phyloP scores from a whole-genome alignment of 192 early-diverging fungal species.

The Chytriomyces sp. region DNA sequence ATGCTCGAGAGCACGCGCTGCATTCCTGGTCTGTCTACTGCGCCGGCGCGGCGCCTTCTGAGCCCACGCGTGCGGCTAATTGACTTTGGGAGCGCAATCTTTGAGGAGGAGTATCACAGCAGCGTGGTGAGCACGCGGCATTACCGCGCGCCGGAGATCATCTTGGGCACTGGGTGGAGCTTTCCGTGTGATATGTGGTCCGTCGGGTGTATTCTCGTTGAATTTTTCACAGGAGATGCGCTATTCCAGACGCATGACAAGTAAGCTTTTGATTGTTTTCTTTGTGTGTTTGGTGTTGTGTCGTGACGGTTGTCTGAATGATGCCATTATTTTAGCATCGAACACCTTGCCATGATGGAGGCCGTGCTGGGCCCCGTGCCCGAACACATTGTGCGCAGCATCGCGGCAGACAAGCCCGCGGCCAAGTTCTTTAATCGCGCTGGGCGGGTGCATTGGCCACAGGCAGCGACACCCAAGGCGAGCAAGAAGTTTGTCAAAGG shows the following conservation, averaged over 20 bases:
- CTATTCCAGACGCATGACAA: conserved; percentile 98
- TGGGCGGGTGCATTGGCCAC: conserved; percentile 2
- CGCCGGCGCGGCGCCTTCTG: conserved; percentile 59
- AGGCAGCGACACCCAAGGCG: conserved; percentile 10
- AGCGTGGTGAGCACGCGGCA: conserved; percentile 91
- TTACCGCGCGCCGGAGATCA: conserved; percentile 97
- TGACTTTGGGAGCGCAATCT: conserved; percentile 96
- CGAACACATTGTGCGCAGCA: conserved; percentile 52
- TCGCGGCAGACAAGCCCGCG: conserved; percentile 23
- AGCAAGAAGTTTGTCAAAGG: conserved; percentile 66
- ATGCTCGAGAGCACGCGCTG: not conserved
- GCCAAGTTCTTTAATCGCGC: conserved; percentile 58
- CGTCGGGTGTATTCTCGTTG: conserved; percentile 93
- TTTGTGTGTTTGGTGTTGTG: not conserved
- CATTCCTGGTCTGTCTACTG: too few relatives aligned
- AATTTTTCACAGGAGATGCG: conserved; percentile 92
- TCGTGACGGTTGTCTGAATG: not conserved
- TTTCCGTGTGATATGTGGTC: conserved; percentile 98
- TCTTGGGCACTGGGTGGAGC: conserved; percentile 91
- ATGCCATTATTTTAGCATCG: conserved; percentile 53
- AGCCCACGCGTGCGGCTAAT: conserved; percentile 83
- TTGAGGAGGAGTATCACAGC: conserved; percentile 90
- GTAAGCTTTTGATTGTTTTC: conserved; percentile 14
- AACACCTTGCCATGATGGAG: conserved; percentile 98
- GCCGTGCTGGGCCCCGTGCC: conserved; percentile 80